Base-by-base conservation (phyloP, 2,329 filamentous ascomycete species). In the Beauveria medogensis region DNA sequence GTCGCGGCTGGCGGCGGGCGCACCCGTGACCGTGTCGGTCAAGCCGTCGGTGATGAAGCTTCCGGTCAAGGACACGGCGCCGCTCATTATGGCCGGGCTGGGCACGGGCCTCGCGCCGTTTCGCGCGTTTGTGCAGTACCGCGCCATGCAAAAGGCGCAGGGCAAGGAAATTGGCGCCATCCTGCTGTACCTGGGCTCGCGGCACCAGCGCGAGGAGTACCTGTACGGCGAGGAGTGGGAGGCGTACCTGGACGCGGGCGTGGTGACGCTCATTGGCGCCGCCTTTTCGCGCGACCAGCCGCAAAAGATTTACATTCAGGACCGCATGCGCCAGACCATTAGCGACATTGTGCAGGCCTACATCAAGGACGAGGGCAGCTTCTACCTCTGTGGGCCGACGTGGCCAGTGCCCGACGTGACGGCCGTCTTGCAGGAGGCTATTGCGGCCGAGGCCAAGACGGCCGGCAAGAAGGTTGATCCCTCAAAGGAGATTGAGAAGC, bases 31-130 rank as follows among this genome's bases (percentile, higher is more conserved):
- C 3, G 94, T 91, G 62, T 96, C 90, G 40, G 92, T 99, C 73
- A 99, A 99, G 80, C 91, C 94, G 0, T 97, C 92, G 26, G 94
- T 97, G 66, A 99, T 99, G 94, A 99, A 97, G 79, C 84, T 99
- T n/a, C 94, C 94, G 5, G 77, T 83, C 63, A 88, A 87, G 72
- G 88, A 92, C 67, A 94, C 91, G 43, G 91, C 93, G 53, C 94
- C 94, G 46, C 87, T 99, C 72, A 97, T 99, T 81, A 97, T 99
- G 93, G 94, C 94, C 10, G 94, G 94, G 74, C 88, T 97, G n/a
- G 94, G 94, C 65, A 99, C 94, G 0, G 94, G 94, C 71, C 87
- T 99, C 24, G 94, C 94, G 1, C 94, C 94, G n/a, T 99, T 99
- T 91, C 91, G 94, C 66, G 94, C 94, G 63, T 99, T 99, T 71